Evolutionary conservation across 176 grass and related monocot species (phyloP).

Genomic region (Aegilops umbellulata): DNA sequence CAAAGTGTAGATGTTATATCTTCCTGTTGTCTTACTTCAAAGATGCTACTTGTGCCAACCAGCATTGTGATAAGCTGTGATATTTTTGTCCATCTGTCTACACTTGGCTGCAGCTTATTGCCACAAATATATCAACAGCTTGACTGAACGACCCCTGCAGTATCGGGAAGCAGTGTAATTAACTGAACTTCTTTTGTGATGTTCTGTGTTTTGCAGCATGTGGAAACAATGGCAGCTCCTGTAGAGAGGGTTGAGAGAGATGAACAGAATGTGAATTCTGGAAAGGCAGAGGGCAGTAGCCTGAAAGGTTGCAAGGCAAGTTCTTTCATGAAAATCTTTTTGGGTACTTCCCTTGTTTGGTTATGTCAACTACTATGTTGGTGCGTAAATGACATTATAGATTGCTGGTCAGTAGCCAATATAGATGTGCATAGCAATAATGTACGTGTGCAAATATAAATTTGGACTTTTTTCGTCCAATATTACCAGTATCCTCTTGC

Average conservation of each 20-base stretch:
- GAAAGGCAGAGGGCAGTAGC: not conserved
- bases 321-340: not conserved
- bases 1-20: not conserved
- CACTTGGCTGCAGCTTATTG: not conserved
- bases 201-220: not conserved
- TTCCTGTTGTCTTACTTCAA: not conserved
- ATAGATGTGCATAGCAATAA: too few species aligned
- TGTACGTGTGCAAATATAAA: too few species aligned
- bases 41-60: not conserved
- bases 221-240: not conserved
- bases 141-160: not conserved
- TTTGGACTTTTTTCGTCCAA: too few species aligned
- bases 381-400: too few species aligned
- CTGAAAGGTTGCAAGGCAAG: not conserved
- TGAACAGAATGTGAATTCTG: not conserved
- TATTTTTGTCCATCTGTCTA: not conserved
- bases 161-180: not conserved
- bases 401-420: too few species aligned
- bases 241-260: not conserved
- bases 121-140: not conserved
- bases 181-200: not conserved
- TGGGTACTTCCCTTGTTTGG: too few species aligned
- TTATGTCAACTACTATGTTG: too few species aligned
- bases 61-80: not conserved
- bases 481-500: too few species aligned